Evolutionary conservation across 1,139 yeast species (phyloP), one percentile per base, ranked within the genome.

Genomic region (Yamadazyma siamensis): DNA sequence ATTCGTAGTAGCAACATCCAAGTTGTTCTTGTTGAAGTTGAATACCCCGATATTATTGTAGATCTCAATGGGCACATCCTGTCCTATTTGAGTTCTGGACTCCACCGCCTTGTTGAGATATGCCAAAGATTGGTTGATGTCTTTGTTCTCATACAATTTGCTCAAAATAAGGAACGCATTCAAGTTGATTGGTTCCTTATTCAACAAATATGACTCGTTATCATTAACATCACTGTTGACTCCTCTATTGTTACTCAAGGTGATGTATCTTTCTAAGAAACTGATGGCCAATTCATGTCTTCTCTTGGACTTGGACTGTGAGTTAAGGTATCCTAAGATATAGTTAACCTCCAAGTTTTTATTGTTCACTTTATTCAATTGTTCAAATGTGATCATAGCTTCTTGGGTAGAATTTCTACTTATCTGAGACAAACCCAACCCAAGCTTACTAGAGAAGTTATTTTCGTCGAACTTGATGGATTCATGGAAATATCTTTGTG

Each of bases 41-140:
- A 87, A 77, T 7, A 87, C 95, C 26, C 95, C 98, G 44, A 88
- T 67, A 47, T 91, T 91, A 54, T 88, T 89, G 48, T 79, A 70
- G 13, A 88, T 63, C 45, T 82, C 86, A 34, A 80, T 65, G 2
- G 89, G 85, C 3, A 80, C 72, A 16, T 65, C 66, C 26, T 59
- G 60, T 21, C 61, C 60, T 11, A 71, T 61, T 38, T 61, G 53
- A 43, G 67, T 51, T 54, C 66, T 61, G 21, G 67, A 41, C 29
- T 81, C 84, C 20, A 77, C 68, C 3, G 84, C 83, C 44, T 74
- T 76, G 30, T 65, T 56, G 33, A 82, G 60, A 47, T 68, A 77
- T 20, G 65, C 71, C 42, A 81, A 62, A 1, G 88, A 71, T 46
- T 75, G 79, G 11, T 69, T 64, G 29, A 77, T 62, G 51, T 75